These are phyloP conservation scores for Zizania latifolia DNA, from an alignment of 176 grass and related monocot species.

Conservation along the genomic window DNA sequence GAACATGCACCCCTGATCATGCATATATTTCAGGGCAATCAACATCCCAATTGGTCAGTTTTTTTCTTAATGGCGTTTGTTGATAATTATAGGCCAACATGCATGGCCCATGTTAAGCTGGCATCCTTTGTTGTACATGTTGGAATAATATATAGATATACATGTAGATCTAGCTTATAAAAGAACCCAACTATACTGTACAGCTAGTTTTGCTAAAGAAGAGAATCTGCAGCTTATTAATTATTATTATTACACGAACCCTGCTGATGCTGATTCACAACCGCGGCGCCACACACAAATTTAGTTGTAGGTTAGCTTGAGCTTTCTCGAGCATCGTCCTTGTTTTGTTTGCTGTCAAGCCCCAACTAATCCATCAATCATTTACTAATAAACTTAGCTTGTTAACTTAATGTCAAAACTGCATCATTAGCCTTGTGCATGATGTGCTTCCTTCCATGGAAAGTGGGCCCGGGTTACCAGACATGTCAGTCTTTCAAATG, in stretches of 20 bases:
- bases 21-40: neutral
- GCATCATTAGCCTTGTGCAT: too few relatives aligned
- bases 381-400: neutral
- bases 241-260: neutral
- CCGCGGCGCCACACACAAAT: constrained; percentile 22
- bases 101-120: neutral
- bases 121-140: neutral
- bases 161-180: neutral
- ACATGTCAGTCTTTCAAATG: neutral
- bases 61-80: neutral
- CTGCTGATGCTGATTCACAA: neutral
- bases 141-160: neutral
- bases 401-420: neutral
- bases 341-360: neutral
- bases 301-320: neutral
- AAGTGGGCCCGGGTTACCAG: neutral
- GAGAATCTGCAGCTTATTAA: neutral
- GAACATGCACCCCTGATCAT: neutral
- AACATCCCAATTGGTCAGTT: neutral
- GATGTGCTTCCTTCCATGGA: neutral
- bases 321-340: neutral
- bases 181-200: neutral
- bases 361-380: neutral
- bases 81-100: neutral
- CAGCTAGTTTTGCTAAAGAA: neutral